Evolutionary conservation across 139 green algal species (phyloP), one percentile per base, ranked within the genome.

Genomic region (Chlorokybus atmophyticus): DNA sequence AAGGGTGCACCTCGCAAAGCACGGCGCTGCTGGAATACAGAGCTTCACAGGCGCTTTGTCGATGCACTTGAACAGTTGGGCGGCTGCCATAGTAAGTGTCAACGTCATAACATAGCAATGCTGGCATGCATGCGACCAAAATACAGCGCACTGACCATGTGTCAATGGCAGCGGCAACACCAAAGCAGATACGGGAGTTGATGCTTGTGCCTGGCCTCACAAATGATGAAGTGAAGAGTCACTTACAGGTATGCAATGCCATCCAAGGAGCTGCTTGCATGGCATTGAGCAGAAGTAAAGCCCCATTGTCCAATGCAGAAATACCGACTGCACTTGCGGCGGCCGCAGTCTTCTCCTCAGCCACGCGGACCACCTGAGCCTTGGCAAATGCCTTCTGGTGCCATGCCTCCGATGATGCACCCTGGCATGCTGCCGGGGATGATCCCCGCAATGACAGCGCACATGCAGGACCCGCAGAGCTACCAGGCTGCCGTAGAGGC

Each of bases 181-280:
- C 62, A 10, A 70, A 70, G 55, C 57, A 68, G 40, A 70, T 70
- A n/a, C 42, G 40, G 6, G 62, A 70, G 57, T 24, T 70, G 10
- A 70, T 70, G 62, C 60, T 67, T 26, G 62, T 70, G 40, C 52
- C 65, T 2, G 55, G 57, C 6, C 35, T 70, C 3, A 70, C 62
- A 6, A 70, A 67, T 27, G 62, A 70, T 29, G 62, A 70, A 28
- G 60, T 70, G 29, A 70, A 70, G 62, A 68, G 56, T 24, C 62
- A 70, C 19, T 32, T 70, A 7, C 62, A 70, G 57, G 62, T 70
- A 50, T 1, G 32, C 35, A 44, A n/a, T n/a, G n/a, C n/a, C n/a
- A n/a, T n/a, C n/a, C n/a, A n/a, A n/a, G n/a, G n/a, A n/a, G n/a
- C n/a, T n/a, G n/a, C n/a, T n/a, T n/a, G n/a, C n/a, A n/a, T n/a